Percentiles rank a stretch among this genome's conserved stretches.
phyloP scores from a whole-genome alignment of 306 rosid genomes.

The Inga oerstediana region DNA sequence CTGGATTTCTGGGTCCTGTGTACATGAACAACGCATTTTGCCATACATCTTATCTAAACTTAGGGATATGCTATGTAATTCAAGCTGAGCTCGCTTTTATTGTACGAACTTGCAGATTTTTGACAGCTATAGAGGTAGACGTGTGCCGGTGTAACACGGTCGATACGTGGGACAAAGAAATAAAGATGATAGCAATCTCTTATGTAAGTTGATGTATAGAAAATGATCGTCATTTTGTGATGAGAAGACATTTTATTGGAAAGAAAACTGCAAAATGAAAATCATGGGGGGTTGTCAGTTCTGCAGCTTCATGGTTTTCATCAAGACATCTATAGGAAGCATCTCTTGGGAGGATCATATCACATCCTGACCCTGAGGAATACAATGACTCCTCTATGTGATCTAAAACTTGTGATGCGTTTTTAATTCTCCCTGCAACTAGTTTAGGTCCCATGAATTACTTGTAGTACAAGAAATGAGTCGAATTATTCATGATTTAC shows the following conservation, averaged over 20 bases:
- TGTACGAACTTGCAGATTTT: slow-evolving; percentile 61
- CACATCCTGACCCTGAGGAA: background rate
- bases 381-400: background rate
- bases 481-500: background rate
- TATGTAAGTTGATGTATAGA: slow-evolving; percentile 46
- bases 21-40: background rate
- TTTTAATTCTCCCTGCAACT: background rate
- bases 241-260: slow-evolving; percentile 3
- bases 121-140: slow-evolving; percentile 77
- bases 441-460: background rate
- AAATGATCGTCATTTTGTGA: slow-evolving; percentile 31
- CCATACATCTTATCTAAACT: too few relatives aligned
- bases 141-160: slow-evolving; percentile 75
- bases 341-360: background rate
- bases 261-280: background rate
- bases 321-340: slow-evolving; percentile 15
- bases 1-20: background rate
- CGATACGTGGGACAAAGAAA: slow-evolving; percentile 15
- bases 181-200: slow-evolving; percentile 32
- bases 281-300: slow-evolving; percentile 22
- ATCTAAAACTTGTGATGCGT: background rate
- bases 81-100: slow-evolving; percentile 2
- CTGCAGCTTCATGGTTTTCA: slow-evolving; percentile 18
- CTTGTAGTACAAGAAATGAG: background rate
- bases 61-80: background rate